Evolutionary conservation across 805 yeast genomes (phyloP).

Genomic region (Hanseniaspora lindneri): DNA sequence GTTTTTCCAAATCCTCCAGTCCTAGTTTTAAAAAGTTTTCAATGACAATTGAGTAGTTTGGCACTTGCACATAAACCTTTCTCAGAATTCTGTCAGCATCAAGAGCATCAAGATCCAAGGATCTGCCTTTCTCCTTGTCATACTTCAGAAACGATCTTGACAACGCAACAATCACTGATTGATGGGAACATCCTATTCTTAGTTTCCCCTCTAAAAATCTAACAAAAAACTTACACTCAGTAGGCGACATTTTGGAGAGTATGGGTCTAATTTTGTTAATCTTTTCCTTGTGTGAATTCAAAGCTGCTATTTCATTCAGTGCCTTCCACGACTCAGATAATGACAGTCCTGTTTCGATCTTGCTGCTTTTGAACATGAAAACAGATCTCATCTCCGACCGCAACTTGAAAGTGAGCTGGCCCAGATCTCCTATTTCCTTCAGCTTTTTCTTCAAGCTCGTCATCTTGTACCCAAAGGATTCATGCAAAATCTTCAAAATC

Average conservation of each 20-base stretch:
- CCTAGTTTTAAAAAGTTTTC: conserved; percentile 57
- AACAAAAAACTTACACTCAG: conserved; percentile 82
- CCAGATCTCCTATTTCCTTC: conserved; percentile 77
- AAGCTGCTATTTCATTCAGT: conserved; percentile 75
- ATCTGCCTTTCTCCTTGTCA: conserved; percentile 33
- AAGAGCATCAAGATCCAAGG: conserved; percentile 32
- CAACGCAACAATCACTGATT: conserved; percentile 70
- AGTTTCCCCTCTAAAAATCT: conserved; percentile 86
- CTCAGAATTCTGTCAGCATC: conserved; percentile 67
- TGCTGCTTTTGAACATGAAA: conserved; percentile 60
- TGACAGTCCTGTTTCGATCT: conserved; percentile 39
- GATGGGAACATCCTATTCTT: conserved; percentile 88
- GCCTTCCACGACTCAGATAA: conserved; percentile 61
- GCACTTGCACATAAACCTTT: conserved; percentile 80
- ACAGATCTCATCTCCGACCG: conserved; percentile 79
- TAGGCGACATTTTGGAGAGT: conserved; percentile 73
- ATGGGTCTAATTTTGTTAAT: conserved; percentile 67
- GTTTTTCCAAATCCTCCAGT: conserved; percentile 47
- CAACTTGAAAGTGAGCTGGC: conserved; percentile 74
- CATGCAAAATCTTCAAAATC: conserved; percentile 76
- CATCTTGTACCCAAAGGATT: conserved; percentile 72
- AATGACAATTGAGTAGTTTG: conserved; percentile 76
- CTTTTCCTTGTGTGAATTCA: conserved; percentile 68
- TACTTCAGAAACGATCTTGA: conserved; percentile 67
- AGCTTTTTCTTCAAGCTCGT: conserved; percentile 63